phyloP scores from a whole-genome alignment of 306 rosid genomes.

The Quercus suber region DNA sequence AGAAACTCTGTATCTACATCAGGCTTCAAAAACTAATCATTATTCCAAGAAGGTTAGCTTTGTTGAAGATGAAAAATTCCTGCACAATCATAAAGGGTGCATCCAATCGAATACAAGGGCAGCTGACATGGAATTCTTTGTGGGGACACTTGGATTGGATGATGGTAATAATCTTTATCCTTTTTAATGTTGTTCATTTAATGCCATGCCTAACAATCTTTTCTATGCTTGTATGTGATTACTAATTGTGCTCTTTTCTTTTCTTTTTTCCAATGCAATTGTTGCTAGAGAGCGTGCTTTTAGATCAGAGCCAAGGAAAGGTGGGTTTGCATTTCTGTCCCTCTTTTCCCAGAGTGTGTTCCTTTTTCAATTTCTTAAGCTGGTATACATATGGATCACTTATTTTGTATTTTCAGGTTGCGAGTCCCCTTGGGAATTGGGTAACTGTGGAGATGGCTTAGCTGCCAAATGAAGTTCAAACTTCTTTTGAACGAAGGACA shows the following conservation, averaged over 20 bases:
- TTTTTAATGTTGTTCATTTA: neutral
- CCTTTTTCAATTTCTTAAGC: too few species aligned
- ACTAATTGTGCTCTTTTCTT: neutral
- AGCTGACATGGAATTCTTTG: neutral
- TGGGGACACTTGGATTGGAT: neutral
- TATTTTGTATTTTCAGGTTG: too few species aligned
- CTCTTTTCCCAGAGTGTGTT: neutral
- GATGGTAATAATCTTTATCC: neutral
- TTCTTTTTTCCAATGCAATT: neutral
- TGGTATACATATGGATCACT: too few species aligned
- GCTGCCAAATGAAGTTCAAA: neutral
- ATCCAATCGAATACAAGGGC: neutral
- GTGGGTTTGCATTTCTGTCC: neutral
- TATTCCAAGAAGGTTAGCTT: neutral
- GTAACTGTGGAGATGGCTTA: neutral
- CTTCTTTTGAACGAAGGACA: neutral
- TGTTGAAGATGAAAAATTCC: neutral
- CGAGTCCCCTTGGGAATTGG: too few species aligned
- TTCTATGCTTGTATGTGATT: neutral
- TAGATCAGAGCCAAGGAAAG: neutral
- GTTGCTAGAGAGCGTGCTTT: neutral
- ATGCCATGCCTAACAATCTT: neutral
- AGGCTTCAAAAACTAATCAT: neutral
- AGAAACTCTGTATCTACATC: neutral
- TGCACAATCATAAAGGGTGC: neutral